Conservation (phyloP, 208 protist species). For the Crithidia sp. region DNA sequence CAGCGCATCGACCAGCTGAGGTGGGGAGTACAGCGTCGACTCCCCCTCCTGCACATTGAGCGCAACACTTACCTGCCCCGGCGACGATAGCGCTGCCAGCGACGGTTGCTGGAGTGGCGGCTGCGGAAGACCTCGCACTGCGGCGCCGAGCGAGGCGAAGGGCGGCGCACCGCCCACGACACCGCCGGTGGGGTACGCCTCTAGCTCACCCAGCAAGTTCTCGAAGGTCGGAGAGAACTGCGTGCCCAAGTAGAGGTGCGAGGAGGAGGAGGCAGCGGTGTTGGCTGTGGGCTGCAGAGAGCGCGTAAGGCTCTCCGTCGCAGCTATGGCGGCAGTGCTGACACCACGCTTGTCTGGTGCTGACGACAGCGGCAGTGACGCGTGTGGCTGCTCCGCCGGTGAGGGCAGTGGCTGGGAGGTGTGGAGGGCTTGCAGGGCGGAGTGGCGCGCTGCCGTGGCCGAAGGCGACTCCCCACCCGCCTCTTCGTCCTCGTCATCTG, state of each 20-base stretch:
- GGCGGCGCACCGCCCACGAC: constrained; percentile 6
- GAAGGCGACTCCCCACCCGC: constrained; percentile 29
- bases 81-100: not conserved
- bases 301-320: not conserved
- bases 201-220: constrained; percentile 26
- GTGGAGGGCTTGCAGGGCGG: constrained; percentile 12
- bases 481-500: constrained; percentile 29
- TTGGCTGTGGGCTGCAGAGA: not conserved
- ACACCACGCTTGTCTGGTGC: not conserved
- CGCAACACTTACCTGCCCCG: not conserved
- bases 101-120: not conserved
- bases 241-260: constrained; percentile 16
- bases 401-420: constrained; percentile 8
- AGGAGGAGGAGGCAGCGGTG: not conserved
- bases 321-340: not conserved
- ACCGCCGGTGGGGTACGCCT: constrained; percentile 11
- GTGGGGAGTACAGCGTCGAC: constrained; percentile 98
- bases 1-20: constrained; percentile 88
- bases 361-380: not conserved
- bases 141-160: not conserved
- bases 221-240: constrained; percentile 30
- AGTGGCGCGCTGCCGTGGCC: constrained; percentile 14
- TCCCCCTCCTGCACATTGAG: constrained; percentile 93
- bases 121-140: not conserved
- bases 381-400: not conserved